These are phyloP conservation scores for Coemansia sp. DNA, from an alignment of 192 early-diverging fungal species.

Conservation along the genomic window DNA sequence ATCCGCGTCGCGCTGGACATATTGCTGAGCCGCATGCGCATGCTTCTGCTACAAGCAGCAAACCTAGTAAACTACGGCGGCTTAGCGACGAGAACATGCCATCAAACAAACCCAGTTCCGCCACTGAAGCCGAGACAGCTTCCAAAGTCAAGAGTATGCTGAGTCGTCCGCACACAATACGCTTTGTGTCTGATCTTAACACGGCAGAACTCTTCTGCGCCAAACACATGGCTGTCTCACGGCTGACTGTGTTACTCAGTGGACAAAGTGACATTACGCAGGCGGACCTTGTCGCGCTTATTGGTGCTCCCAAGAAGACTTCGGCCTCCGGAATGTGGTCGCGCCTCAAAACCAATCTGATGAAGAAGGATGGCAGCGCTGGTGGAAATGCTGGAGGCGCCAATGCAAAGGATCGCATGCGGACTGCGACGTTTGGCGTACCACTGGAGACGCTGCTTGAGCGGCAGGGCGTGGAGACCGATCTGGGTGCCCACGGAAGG, in stretches of 20 bases:
- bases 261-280: slow-evolving; percentile 62
- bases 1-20: slow-evolving; percentile 30
- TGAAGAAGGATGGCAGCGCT: slow-evolving; percentile 54
- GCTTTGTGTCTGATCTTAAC: slow-evolving; percentile 53
- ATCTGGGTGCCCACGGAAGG: slow-evolving; percentile 63
- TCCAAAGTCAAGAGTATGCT: slow-evolving; percentile 50
- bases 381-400: slow-evolving; percentile 15
- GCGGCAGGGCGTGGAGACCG: slow-evolving; percentile 78
- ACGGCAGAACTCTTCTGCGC: slow-evolving; percentile 83
- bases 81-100: slow-evolving; percentile 37
- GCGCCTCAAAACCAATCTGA: slow-evolving; percentile 62
- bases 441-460: slow-evolving; percentile 82
- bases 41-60: slow-evolving; percentile 11
- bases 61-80: slow-evolving; percentile 40
- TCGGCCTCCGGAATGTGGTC: slow-evolving; percentile 65
- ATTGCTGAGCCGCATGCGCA: slow-evolving; percentile 18
- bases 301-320: slow-evolving; percentile 70
- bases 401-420: slow-evolving; percentile 41
- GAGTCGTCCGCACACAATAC: slow-evolving; percentile 51
- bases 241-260: slow-evolving; percentile 69
- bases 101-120: slow-evolving; percentile 7
- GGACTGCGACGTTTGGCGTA: slow-evolving; percentile 88
- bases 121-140: slow-evolving; percentile 31
- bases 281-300: slow-evolving; percentile 77
- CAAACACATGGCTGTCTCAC: slow-evolving; percentile 78